Evolutionary conservation across 2,329 filamentous ascomycete species (phyloP), one percentile per base, ranked within the genome.

Genomic region (Lasiodiplodia gonubiensis): DNA sequence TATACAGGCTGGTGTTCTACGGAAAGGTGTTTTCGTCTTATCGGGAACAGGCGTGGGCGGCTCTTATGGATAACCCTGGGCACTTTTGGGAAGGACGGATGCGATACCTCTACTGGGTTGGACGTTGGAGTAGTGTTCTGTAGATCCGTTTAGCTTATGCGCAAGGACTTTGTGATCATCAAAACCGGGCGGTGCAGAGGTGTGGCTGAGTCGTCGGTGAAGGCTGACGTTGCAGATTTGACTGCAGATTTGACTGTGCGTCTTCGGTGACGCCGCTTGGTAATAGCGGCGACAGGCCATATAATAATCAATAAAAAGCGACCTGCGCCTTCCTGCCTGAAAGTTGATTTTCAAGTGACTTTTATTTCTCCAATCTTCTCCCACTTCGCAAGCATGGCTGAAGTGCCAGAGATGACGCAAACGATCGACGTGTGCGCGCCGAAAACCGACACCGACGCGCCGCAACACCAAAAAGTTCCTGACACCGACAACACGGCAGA

Each of bases 381-480:
- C n/a, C n/a, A 21, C 12, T 33, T 16, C 18, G 27, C 59, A 49
- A 23, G 12, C 57, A 63, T 51, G 59, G 42, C 59, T 8, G 59
- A 39, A 35, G 42, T 30, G 46, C 12, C n/a, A 7, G 59, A 23
- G 37, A 63, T 63, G 59, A 63, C 59, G 30, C 25, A 51, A 25
- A 12, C 21, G 59, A 63, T 63, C 42, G 46, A 63, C 59, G 46
- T 46, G 59, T 39, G 59, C 59, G 23, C 59, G n/a, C 30, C 59
- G 27, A 21, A 35, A 23, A 46, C 59, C 59, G 59, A 63, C 59
- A 16, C 42, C 30, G 59, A 63, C 59, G 59, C 59, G 59, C 59
- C 59, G 27, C 59, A 63, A 51, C 59, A 63, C 59, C 59, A 63
- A 63, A 63, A 63, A 63, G 59, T 63, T 63, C 46, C 59, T 14